Evolutionary conservation across 371 early-diverging fungal genomes (phyloP), one percentile per base, ranked within the genome.

Genomic region (Zopfochytrium polystomum): DNA sequence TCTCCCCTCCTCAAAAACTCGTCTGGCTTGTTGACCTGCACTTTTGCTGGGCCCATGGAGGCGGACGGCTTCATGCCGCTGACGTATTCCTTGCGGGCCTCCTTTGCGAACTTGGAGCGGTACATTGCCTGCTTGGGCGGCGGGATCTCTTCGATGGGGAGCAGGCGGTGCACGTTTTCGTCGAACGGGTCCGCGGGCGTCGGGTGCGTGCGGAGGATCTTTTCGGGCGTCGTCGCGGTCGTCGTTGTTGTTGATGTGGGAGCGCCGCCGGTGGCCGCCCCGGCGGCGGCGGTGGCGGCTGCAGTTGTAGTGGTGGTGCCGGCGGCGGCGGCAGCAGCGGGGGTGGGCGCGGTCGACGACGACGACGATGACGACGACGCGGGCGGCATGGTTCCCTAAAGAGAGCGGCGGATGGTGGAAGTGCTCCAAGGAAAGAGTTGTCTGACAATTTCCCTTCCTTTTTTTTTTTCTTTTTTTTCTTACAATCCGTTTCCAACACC

Each of bases 31-130:
- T 56, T 58, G 22, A 69, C 52, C 33, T 49, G 43, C 7, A 78
- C 75, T 42, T 72, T 67, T 20, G 70, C 70, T 11, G 77, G 77
- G 1, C 81, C 81, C 77, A 81, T 81, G 34, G 69, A 68, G 2
- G 79, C 81, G 22, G 76, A 56, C n/a, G 31, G 48, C 67, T 78
- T 78, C 35, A 49, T 58, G 25, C 65, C 71, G 2, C 42, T 18
- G 11, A 54, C 49, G 62, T 73, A 74, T 58, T 81, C 80, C 18
- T 51, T 48, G 11, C 69, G 55, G 25, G 69, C 79, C 55, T 60
- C 60, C 0, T 61, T 55, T 3, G 81, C 72, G 57, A 62, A 78
- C 56, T 62, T 65, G 52, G 66, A 65, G 20, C 63, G 33, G 62
- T 81, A 76, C 34, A 62, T 60, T 44, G 55, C 46, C 47, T 68